Evolutionary conservation across 1,284 basidiomycete genomes (phyloP), one percentile per base, ranked within the genome.

Genomic region (Mycena citricolor): DNA sequence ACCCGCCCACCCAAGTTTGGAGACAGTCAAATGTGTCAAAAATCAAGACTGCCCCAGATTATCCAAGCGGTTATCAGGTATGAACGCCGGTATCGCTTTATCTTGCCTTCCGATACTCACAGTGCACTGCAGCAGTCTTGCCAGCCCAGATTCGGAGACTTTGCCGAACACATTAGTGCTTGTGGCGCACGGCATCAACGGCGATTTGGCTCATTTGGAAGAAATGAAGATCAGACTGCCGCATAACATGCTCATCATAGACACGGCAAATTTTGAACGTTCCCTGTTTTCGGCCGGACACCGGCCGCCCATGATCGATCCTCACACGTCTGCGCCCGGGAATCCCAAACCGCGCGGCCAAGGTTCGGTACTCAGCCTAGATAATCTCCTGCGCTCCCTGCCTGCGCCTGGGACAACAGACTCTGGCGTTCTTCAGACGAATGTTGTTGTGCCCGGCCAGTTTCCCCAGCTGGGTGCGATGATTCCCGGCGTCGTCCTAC

Each of bases 161-260:
- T 62, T 71, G 0, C 60, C 84, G 24, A 93, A 92, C 60, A 74
- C 71, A 6, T 79, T 93, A 30, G 80, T 93, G 19, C 70, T 93
- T 4, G 74, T 93, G n/a, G 80, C 73, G 2, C 80, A 90, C 52
- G 85, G 86, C 21, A 64, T 77, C 30, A 63, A 65, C 32, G 70
- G 71, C 5, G 73, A 81, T 50, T 61, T 87, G 13, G 66, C 75
- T 21, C 71, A 77, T 13, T 66, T 89, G 31, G 81, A 86, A 43
- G 84, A 87, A 37, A 79, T 88, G 74, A 81, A 79, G 62, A 85
- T 88, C 55, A 83, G 86, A 58, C 61, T 92, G 17, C 88, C 90
- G 1, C 74, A 75, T 55, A 92, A 92, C 61, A 65, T 88, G 35
- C 72, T 90, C 37, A 63, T 81, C 24, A 64, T 93, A 44, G 89